Percentiles rank a stretch among this genome's conserved stretches.
Evolutionary conservation across 139 green algal species (phyloP).

Genomic region (Haematococcus sp.): DNA sequence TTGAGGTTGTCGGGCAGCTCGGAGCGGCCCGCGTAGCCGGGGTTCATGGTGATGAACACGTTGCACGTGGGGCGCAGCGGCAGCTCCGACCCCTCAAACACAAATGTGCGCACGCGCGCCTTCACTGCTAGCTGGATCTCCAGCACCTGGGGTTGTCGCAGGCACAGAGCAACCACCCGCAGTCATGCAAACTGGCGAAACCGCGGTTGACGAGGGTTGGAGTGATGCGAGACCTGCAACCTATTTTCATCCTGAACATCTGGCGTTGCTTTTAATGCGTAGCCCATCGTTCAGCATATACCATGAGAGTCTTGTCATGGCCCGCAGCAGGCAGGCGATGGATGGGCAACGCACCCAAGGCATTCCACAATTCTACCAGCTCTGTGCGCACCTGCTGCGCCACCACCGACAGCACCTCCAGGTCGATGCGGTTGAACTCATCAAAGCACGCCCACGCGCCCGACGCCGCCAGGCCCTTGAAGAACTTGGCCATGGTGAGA

Average conservation of each 20-base stretch:
- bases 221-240: no score
- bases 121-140: conserved; percentile 79
- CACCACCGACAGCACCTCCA: conserved; percentile 64
- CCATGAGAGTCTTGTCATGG: no score
- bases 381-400: conserved; percentile 47
- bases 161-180: not conserved
- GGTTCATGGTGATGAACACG: conserved; percentile 88
- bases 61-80: conserved; percentile 68
- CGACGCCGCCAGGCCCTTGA: conserved; percentile 73
- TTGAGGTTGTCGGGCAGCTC: conserved; percentile 84
- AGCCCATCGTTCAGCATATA: no score
- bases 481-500: conserved; percentile 79
- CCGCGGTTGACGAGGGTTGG: no score
- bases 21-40: conserved; percentile 65
- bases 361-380: not conserved
- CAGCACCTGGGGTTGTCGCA: conserved; percentile 46
- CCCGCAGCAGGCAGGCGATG: no score
- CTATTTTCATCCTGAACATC: no score
- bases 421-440: conserved; percentile 79
- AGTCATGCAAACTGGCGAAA: no score
- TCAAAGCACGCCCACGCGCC: conserved; percentile 82
- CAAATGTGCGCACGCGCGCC: conserved; percentile 60
- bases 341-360: not conserved
- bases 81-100: conserved; percentile 79
- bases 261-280: no score